phyloP scores from a whole-genome alignment of 176 grass and related monocot species.

The Oropetium thomaeum region DNA sequence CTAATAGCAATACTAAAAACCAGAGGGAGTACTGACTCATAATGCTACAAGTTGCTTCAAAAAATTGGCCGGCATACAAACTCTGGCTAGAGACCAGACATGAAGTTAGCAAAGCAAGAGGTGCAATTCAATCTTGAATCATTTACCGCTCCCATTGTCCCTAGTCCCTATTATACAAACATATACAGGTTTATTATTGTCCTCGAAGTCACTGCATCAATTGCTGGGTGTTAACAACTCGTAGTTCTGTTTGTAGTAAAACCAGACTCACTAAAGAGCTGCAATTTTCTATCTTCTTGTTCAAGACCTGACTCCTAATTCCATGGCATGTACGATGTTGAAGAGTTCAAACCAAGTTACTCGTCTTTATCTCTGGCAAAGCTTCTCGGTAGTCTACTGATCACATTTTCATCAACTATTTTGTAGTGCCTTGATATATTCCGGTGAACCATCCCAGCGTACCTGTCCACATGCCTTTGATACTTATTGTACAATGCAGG shows the following conservation, averaged over 20 bases:
- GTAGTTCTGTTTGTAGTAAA: not conserved
- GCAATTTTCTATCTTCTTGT: not conserved
- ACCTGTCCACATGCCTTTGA: conserved; percentile 67
- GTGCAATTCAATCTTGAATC: not conserved
- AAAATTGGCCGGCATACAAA: not conserved
- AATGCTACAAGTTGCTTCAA: not conserved
- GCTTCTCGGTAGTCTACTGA: conserved; percentile 63
- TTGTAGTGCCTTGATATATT: conserved; percentile 96
- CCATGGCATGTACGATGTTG: not conserved
- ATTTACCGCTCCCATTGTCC: not conserved
- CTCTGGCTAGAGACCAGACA: not conserved
- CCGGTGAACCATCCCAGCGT: conserved; percentile 68
- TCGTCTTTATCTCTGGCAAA: conserved; percentile 69
- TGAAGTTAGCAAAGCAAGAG: not conserved
- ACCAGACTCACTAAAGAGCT: not conserved
- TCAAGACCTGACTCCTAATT: conserved; percentile 9
- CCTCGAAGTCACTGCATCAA: not conserved
- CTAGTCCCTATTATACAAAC: not conserved
- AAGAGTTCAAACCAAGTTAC: conserved; percentile 31
- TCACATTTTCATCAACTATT: conserved; percentile 89
- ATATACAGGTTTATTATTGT: not conserved
- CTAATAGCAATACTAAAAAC: no score
- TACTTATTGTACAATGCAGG: conserved; percentile 87
- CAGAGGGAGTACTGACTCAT: not conserved
- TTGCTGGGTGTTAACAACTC: not conserved